Percentiles rank a stretch among this genome's conserved stretches.
These are phyloP conservation scores for Eutrema japonicum DNA, from an alignment of 345 rosid genomes.

Conservation along the genomic window DNA sequence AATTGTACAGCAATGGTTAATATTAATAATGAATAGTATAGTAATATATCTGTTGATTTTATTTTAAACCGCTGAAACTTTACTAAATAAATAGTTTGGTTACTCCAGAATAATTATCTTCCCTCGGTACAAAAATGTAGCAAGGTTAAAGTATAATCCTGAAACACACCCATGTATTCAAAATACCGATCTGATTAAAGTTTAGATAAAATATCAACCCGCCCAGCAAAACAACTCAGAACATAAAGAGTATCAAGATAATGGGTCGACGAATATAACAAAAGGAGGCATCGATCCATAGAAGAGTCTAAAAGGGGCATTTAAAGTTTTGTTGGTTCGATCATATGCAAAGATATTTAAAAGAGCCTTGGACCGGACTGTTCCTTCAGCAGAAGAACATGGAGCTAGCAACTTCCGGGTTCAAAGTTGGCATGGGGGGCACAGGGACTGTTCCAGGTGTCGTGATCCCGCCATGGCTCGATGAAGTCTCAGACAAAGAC, in stretches of 20 bases:
- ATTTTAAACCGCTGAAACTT: background rate
- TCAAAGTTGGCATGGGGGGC: conserved; percentile 60
- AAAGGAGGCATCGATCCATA: background rate
- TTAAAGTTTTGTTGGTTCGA: background rate
- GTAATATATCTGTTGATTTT: too few species aligned
- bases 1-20: too few species aligned
- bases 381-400: conserved; percentile 77
- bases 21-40: too few species aligned
- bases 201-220: background rate
- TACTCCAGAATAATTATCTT: background rate
- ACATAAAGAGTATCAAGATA: background rate
- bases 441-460: conserved; percentile 39
- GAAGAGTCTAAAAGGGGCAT: background rate
- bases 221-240: conserved; percentile 1
- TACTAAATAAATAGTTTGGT: background rate
- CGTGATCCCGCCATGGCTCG: conserved; percentile 37
- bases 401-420: conserved; percentile 54
- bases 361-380: background rate
- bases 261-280: conserved; percentile 16
- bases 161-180: background rate
- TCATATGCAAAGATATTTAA: background rate
- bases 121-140: background rate
- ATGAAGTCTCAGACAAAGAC: conserved; percentile 24
- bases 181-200: background rate
- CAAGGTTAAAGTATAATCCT: background rate